A percentile compares a stretch with the other conserved stretches of the same genome.
These are phyloP conservation scores for Incumbomyces lentus DNA, from an alignment of 2,329 filamentous ascomycete genomes.

Conservation along the genomic window DNA sequence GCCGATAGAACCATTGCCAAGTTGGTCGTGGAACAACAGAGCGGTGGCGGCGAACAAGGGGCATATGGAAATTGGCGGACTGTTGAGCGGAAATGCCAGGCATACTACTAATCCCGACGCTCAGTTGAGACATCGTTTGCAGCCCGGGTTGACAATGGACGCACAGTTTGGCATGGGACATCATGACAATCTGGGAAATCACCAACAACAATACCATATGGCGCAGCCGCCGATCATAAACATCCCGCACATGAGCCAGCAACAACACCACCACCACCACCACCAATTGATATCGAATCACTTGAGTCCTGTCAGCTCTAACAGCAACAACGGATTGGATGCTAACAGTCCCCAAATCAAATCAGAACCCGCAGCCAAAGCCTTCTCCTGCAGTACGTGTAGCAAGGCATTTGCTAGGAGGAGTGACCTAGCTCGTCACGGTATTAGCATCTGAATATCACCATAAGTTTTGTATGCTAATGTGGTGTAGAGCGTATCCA, in stretches of 20 bases:
- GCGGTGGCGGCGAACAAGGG: conserved; percentile 12
- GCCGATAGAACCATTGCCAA: conserved; percentile 8
- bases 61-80: conserved; percentile 43
- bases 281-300: conserved; percentile 43
- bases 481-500: conserved; percentile 73
- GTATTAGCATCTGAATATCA: conserved; percentile 44
- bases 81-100: conserved; percentile 37
- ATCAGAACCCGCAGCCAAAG: conserved; percentile 50
- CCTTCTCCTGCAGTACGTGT: conserved; percentile 83
- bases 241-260: conserved; percentile 42
- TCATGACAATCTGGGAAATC: conserved; percentile 3
- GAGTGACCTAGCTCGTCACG: conserved; percentile 88
- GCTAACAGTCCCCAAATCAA: conserved; percentile 32
- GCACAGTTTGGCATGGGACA: conserved; percentile 16
- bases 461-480: neutral
- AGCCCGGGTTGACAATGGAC: conserved; percentile 32
- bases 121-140: conserved; percentile 36
- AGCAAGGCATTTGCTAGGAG: conserved; percentile 83
- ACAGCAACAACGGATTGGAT: conserved; percentile 25
- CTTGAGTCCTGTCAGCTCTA: conserved; percentile 23
- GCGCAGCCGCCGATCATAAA: conserved; percentile 36
- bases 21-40: conserved; percentile 11
- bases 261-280: conserved; percentile 36
- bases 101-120: conserved; percentile 34
- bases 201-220: conserved; percentile 45